These are phyloP conservation scores for Neonectria faginata DNA, from an alignment of 2,329 filamentous ascomycete species.

Conservation along the genomic window DNA sequence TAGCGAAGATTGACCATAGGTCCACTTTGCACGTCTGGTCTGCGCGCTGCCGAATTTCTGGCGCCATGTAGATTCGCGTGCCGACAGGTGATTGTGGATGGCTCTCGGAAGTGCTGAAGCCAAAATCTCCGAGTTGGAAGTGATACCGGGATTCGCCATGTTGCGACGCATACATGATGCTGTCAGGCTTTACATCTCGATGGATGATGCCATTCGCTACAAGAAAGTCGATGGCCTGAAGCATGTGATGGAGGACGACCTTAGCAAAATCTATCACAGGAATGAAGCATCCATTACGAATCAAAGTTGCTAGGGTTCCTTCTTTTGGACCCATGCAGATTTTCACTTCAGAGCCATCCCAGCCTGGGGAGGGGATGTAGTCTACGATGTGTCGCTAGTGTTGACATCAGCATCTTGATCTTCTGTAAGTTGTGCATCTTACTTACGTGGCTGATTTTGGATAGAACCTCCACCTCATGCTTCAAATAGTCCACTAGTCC, in stretches of 20 bases:
- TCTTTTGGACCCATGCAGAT: conserved; percentile 36
- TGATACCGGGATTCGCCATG: conserved; percentile 4
- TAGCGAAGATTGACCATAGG: conserved; percentile 45
- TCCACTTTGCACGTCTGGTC: conserved; percentile 39
- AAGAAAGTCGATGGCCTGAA: conserved; percentile 39
- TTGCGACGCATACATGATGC: conserved; percentile 33
- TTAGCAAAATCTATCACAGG: background rate
- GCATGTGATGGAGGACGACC: conserved; percentile 31
- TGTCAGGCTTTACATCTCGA: conserved; percentile 40
- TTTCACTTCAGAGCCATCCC: conserved; percentile 7
- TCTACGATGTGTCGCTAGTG: conserved; percentile 23
- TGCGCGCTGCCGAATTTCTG: background rate
- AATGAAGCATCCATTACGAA: no score
- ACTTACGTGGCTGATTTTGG: conserved; percentile 9
- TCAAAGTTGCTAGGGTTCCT: conserved; percentile 14
- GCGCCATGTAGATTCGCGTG: conserved; percentile 30
- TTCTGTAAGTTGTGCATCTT: background rate
- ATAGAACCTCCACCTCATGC: conserved; percentile 1
- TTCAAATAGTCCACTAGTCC: background rate
- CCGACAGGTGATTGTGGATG: background rate
- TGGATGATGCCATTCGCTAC: conserved; percentile 33
- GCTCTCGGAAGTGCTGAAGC: conserved; percentile 1
- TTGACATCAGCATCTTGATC: background rate
- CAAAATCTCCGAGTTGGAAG: conserved; percentile 23
- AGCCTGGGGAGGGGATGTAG: conserved; percentile 17